Evolutionary conservation across 2,329 filamentous ascomycete species (phyloP).

Genomic region (Thielaviopsis euricoi): DNA sequence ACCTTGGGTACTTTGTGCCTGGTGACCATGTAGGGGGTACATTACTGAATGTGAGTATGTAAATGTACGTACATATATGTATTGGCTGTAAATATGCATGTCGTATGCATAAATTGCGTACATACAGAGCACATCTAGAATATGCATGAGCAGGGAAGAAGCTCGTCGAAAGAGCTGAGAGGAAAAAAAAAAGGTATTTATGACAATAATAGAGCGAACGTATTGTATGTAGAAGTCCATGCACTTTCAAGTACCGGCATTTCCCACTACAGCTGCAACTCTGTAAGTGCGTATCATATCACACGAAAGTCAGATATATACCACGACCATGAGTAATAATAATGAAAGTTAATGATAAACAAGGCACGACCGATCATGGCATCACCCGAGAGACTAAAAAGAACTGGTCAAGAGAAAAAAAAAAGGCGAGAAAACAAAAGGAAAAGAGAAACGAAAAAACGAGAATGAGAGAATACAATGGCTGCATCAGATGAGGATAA

Average conservation of each 20-base stretch:
- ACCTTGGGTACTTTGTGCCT: neutral
- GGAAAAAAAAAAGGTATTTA: too few relatives aligned
- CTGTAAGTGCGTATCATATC: neutral
- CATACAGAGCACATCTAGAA: neutral
- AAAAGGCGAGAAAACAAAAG: constrained; percentile 10
- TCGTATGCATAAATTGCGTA: too few relatives aligned
- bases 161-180: too few relatives aligned
- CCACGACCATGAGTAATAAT: neutral
- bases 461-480: neutral
- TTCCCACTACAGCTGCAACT: neutral
- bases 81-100: too few relatives aligned
- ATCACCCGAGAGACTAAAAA: too few relatives aligned
- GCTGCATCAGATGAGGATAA: neutral
- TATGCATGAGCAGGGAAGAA: neutral
- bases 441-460: neutral
- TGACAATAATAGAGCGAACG: too few relatives aligned
- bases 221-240: too few relatives aligned
- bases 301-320: neutral
- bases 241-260: neutral
- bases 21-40: neutral
- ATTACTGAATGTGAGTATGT: neutral
- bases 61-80: too few relatives aligned
- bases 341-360: neutral
- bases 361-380: too few relatives aligned
- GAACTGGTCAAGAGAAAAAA: constrained; percentile 9